phyloP scores from a whole-genome alignment of 1,139 yeast species.

The Taiozyma sp. region DNA sequence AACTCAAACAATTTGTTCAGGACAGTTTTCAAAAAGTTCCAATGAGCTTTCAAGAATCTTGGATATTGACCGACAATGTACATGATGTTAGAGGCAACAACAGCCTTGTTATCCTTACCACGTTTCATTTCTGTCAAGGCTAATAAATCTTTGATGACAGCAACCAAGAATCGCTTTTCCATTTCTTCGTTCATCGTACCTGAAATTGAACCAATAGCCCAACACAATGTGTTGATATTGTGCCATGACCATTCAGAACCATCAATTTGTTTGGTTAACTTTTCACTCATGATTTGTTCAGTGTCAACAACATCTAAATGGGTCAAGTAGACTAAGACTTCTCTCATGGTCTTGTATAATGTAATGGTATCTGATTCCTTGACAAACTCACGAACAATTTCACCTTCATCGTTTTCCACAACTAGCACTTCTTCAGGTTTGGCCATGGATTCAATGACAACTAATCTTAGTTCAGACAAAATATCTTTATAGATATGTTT shows the following conservation, averaged over 20 bases:
- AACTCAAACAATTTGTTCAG: slow-evolving; percentile 93
- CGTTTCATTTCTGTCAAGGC: slow-evolving; percentile 93
- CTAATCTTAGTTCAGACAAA: slow-evolving; percentile 77
- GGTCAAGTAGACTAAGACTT: slow-evolving; percentile 88
- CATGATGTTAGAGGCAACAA: slow-evolving; percentile 98
- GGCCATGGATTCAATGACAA: slow-evolving; percentile 95
- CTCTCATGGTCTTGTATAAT: slow-evolving; percentile 91
- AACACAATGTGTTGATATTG: slow-evolving; percentile 91
- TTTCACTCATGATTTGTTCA: slow-evolving; percentile 87
- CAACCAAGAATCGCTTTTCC: slow-evolving; percentile 89
- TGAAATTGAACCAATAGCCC: slow-evolving; percentile 99
- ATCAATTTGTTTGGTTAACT: slow-evolving; percentile 87
- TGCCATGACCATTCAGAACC: slow-evolving; percentile 99
- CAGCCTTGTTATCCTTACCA: slow-evolving; percentile 97
- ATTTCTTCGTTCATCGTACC: slow-evolving; percentile 99
- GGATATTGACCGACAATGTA: slow-evolving; percentile 99
- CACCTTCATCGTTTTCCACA: slow-evolving; percentile 98
- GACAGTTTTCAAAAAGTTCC: slow-evolving; percentile 95
- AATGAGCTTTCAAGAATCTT: slow-evolving; percentile 92
- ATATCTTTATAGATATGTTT: slow-evolving; percentile 76
- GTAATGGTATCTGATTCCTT: slow-evolving; percentile 97
- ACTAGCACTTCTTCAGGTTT: slow-evolving; percentile 96
- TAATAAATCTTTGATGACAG: slow-evolving; percentile 86
- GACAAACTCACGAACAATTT: slow-evolving; percentile 94
- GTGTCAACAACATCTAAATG: slow-evolving; percentile 95